Evolutionary conservation across 2,329 filamentous ascomycete genomes (phyloP).

Genomic region (Diaporthe amygdali): DNA sequence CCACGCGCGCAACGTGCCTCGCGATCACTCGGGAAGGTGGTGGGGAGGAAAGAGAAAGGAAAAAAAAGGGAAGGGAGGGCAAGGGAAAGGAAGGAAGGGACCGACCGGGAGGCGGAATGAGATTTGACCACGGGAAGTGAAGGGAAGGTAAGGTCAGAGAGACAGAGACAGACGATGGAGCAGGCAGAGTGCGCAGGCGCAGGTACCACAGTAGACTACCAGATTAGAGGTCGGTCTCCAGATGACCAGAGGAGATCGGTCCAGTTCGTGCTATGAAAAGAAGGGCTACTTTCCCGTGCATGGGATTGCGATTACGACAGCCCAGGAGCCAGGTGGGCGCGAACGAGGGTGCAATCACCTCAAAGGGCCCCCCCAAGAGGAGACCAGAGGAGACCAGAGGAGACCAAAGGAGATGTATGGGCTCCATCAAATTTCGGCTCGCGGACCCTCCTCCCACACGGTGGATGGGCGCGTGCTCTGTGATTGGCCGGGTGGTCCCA

Average conservation of each 20-base stretch:
- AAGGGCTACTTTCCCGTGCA: slow-evolving; percentile 1
- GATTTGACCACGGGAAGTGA: background rate
- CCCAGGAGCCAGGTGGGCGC: slow-evolving; percentile 2
- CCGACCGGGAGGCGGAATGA: background rate
- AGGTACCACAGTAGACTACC: background rate
- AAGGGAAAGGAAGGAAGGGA: background rate
- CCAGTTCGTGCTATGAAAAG: background rate
- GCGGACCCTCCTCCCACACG: slow-evolving; percentile 1
- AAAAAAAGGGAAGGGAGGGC: background rate
- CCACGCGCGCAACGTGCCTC: slow-evolving; percentile 27
- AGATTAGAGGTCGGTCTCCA: no score
- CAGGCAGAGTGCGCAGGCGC: background rate
- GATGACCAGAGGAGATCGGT: background rate
- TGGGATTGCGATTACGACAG: slow-evolving; percentile 11
- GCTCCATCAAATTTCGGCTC: slow-evolving; percentile 17
- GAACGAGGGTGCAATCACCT: slow-evolving; percentile 13
- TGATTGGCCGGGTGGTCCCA: slow-evolving; percentile 9
- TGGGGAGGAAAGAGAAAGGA: background rate
- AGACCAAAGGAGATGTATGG: slow-evolving; percentile 9
- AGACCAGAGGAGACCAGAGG: background rate
- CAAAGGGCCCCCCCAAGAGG: background rate
- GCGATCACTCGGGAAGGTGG: slow-evolving; percentile 24
- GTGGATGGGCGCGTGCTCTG: background rate
- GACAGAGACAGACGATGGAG: background rate
- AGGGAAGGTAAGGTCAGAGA: background rate